Percentiles rank a stretch among this genome's conserved stretches.
Conservation (phyloP, 1,139 yeast species). For the Suhomyces terraborum region DNA sequence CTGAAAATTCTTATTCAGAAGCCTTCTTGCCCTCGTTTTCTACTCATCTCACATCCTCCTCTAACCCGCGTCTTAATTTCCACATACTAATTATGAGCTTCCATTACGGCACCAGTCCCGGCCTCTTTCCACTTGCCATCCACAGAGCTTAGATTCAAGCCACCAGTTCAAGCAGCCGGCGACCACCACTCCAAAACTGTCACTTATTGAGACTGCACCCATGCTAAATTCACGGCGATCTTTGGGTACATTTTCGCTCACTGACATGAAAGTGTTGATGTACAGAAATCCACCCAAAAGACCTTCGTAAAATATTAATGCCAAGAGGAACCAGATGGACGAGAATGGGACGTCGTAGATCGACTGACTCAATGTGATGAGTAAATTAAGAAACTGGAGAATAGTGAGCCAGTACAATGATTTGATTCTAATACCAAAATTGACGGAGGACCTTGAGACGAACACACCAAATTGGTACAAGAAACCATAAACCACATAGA, state of each 20-base stretch:
- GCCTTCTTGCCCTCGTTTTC: no score
- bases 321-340: conserved; percentile 58
- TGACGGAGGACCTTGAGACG: conserved; percentile 80
- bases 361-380: conserved; percentile 64
- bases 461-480: conserved; percentile 91
- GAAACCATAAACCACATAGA: conserved; percentile 92
- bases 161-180: conserved; percentile 78
- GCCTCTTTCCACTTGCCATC: conserved; percentile 63
- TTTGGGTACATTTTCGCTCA: conserved; percentile 61
- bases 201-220: conserved; percentile 94
- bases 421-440: conserved; percentile 58
- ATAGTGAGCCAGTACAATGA: conserved; percentile 62
- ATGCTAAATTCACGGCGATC: conserved; percentile 77
- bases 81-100: no score
- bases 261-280: conserved; percentile 81
- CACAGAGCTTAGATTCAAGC: conserved; percentile 68
- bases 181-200: conserved; percentile 80
- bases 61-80: no score
- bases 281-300: conserved; percentile 88
- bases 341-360: conserved; percentile 57
- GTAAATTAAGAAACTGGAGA: conserved; percentile 69
- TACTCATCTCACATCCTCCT: no score
- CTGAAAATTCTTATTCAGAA: no score
- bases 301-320: conserved; percentile 79
- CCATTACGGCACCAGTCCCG: conserved; percentile 58